phyloP scores from a whole-genome alignment of 345 rosid species.

The Reutealis trisperma region DNA sequence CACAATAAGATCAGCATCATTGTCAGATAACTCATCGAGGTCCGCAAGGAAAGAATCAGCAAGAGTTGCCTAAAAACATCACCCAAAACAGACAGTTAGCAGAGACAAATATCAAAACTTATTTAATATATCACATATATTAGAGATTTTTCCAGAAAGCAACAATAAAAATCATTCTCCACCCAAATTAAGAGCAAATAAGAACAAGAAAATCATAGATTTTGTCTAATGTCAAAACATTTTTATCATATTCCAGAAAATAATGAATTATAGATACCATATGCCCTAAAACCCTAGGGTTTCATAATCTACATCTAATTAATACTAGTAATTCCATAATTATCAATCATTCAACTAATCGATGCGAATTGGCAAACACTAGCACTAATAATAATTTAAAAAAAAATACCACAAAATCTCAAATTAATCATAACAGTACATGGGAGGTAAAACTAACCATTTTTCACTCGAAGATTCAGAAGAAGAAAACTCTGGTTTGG shows the following conservation, averaged over 20 bases:
- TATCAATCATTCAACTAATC: too few species aligned
- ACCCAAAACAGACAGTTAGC: constrained; percentile 6
- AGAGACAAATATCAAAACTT: neutral
- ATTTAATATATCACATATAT: too few species aligned
- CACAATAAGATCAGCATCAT: constrained; percentile 66
- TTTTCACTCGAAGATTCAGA: too few species aligned
- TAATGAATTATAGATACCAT: too few species aligned
- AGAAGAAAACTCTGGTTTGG: too few species aligned
- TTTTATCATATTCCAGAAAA: neutral
- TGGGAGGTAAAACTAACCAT: too few species aligned
- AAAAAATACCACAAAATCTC: too few species aligned
- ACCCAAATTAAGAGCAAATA: neutral
- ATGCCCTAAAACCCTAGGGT: neutral
- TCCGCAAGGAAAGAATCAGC: constrained; percentile 94
- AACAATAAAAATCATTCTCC: neutral
- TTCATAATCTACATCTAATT: neutral
- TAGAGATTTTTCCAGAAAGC: neutral
- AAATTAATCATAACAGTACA: too few species aligned
- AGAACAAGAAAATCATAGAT: neutral
- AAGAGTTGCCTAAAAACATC: constrained; percentile 66
- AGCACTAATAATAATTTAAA: too few species aligned
- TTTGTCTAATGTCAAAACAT: neutral
- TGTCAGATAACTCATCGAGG: constrained; percentile 94
- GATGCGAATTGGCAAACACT: too few species aligned
- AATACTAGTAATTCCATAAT: too few species aligned